Percentiles rank a stretch among this genome's conserved stretches.
Evolutionary conservation across 306 rosid genomes (phyloP).

Genomic region (Heteromeles arbutifolia): DNA sequence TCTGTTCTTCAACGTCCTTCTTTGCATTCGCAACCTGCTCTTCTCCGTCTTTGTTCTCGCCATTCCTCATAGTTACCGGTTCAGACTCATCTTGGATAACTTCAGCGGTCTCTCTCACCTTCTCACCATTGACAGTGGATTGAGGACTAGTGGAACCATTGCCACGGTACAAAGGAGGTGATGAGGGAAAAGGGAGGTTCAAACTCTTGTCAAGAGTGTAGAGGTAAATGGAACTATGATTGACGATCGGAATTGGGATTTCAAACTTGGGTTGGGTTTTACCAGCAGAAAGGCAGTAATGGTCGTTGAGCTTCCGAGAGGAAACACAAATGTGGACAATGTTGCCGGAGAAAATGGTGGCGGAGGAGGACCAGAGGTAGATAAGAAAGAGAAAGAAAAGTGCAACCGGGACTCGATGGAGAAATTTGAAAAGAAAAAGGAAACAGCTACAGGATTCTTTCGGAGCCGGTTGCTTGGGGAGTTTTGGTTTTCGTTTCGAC

Average conservation of each 20-base stretch:
- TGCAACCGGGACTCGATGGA: conserved; percentile 33
- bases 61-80: conserved; percentile 6
- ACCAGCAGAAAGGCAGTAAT: conserved; percentile 66
- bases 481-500: conserved; percentile 39
- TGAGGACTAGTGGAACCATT: neutral
- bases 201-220: neutral
- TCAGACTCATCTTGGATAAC: conserved; percentile 8
- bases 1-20: conserved; percentile 45
- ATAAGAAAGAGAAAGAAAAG: conserved; percentile 44
- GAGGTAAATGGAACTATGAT: neutral
- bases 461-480: conserved; percentile 26
- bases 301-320: conserved; percentile 52
- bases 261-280: conserved; percentile 42
- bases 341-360: conserved; percentile 56
- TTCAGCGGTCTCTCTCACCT: neutral
- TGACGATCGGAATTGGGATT: conserved; percentile 29
- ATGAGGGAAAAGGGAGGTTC: neutral
- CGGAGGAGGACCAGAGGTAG: conserved; percentile 55
- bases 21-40: conserved; percentile 35
- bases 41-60: conserved; percentile 12
- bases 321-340: conserved; percentile 63
- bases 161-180: neutral
- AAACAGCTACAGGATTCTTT: neutral
- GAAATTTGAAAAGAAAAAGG: conserved; percentile 20
- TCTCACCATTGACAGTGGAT: neutral